Evolutionary conservation across 768 basidiomycete genomes (phyloP), one percentile per base, ranked within the genome.

Genomic region (Pleurotus cornucopiae): DNA sequence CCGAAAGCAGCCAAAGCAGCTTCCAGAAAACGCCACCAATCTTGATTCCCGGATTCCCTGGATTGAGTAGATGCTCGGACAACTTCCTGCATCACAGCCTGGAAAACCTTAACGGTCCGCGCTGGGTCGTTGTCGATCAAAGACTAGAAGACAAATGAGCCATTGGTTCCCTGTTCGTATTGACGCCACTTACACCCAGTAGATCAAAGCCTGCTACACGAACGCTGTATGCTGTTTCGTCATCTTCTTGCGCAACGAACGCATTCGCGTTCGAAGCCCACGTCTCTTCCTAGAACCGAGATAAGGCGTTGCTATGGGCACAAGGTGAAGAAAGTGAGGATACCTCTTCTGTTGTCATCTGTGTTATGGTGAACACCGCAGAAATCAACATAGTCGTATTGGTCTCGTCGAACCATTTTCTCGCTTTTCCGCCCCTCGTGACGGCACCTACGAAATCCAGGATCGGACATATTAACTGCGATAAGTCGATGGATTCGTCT

Each of bases 1-100:
- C 93, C 94, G 23, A 95, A 71, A 2, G 85, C 82, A 5, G 91
- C 90, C 4, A 98, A 77, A 5, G 82, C 82, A 2, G 92, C 88
- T 73, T 99, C 96, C 51, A 98, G 76, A 11, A 86, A 82, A 64
- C 91, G 86, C 97, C 97, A 99, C 93, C 94, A 95, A 57, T 86
- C 82, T 6, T 69, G 64, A 25, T 77, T 70, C 1, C 87, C 85
- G 13, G 72, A 63, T 53, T 82, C 77, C 41, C 83, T 80, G 38
- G 77, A 66, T 57, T 77, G 72, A 37, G 83, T 76, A 3, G 90
- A 86, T 4, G 81, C 73, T 0, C 67, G 61, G 37, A 93, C 78
- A n/a, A 84, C 72, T 56, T 76, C 77, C 44, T 80, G 77, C 12
- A 85, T 75, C 23, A 70, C 73, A 5, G 67, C 60, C 59, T 90